Conservation (phyloP, 305 asterid species). For the Ilex paraguariensis region DNA sequence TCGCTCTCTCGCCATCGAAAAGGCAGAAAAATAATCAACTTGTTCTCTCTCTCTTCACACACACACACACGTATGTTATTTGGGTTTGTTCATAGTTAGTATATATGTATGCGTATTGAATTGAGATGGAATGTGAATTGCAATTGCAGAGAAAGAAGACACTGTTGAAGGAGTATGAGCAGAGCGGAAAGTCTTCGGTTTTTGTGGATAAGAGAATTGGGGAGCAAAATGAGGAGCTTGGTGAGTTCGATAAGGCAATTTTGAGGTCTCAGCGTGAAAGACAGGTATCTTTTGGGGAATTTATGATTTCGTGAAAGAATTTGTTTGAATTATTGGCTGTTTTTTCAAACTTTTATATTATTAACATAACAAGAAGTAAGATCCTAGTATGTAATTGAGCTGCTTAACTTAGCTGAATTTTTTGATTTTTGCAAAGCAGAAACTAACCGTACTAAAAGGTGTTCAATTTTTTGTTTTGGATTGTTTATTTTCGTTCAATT, state of each 20-base stretch:
- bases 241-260: conserved; percentile 82
- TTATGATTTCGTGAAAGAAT: no score
- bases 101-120: conserved; percentile 13
- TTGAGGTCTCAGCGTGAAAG: conserved; percentile 90
- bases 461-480: no score
- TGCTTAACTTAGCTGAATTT: no score
- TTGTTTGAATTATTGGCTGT: no score
- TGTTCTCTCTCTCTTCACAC: no score
- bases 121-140: no score
- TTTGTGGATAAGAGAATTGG: conserved; percentile 91
- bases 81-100: not conserved
- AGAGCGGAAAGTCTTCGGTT: conserved; percentile 65
- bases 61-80: not conserved
- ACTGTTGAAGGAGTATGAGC: conserved; percentile 75
- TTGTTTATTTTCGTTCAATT: no score
- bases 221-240: conserved; percentile 75
- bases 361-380: no score
- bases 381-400: no score
- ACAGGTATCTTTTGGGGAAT: conserved; percentile 35
- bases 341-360: no score
- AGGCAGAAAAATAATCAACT: conserved; percentile 31
- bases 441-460: no score
- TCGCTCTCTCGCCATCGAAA: conserved; percentile 75
- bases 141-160: conserved; percentile 87
- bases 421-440: no score